Conservation (phyloP, 345 rosid species). For the Eutrema japonicum region DNA sequence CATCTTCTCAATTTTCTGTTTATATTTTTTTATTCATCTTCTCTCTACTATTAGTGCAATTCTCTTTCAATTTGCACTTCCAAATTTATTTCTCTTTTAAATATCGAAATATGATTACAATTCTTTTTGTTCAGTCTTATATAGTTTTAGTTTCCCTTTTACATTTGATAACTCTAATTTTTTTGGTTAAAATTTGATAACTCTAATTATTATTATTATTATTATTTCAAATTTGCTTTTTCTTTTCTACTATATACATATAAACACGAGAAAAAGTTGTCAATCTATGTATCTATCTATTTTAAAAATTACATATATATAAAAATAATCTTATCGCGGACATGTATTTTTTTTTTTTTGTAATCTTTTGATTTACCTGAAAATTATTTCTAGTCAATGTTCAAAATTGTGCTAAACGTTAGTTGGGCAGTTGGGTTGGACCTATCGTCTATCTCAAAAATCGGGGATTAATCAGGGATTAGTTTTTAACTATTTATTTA, state of each 20-base stretch:
- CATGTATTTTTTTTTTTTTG: too few species aligned
- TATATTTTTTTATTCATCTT: constrained; percentile 15
- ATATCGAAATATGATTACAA: neutral
- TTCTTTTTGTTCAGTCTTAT: neutral
- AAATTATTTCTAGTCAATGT: too few species aligned
- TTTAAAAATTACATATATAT: too few species aligned
- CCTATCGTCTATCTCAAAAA: too few species aligned
- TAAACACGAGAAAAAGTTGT: neutral
- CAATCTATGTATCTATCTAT: neutral
- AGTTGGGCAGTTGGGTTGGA: too few species aligned
- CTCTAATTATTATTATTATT: too few species aligned
- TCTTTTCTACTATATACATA: neutral
- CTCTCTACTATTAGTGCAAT: neutral
- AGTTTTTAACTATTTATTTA: too few species aligned
- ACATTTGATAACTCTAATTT: neutral
- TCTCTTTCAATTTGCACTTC: constrained; percentile 6
- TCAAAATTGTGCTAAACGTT: too few species aligned
- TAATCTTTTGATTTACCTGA: too few species aligned
- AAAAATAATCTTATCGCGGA: neutral
- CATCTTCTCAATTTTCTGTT: constrained; percentile 25
- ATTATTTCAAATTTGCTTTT: neutral
- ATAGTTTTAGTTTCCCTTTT: neutral
- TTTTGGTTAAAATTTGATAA: too few species aligned
- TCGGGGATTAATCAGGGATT: too few species aligned
- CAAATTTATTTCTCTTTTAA: neutral